Evolutionary conservation across 2,329 filamentous ascomycete genomes (phyloP).

Genomic region (Paracamarosporium sp.): DNA sequence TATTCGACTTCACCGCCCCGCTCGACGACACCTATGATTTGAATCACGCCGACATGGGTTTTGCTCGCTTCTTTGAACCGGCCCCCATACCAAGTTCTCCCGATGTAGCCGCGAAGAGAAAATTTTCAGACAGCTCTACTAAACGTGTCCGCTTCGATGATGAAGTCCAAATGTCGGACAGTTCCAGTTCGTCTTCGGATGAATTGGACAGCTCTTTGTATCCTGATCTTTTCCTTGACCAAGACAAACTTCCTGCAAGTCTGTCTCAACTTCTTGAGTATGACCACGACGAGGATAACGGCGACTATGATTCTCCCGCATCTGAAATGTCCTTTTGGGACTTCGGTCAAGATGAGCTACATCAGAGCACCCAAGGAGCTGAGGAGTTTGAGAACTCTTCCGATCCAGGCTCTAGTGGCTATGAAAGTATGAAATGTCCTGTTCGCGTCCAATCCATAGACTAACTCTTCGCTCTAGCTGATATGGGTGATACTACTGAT

Average conservation of each 20-base stretch:
- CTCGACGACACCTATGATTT: conserved; percentile 29
- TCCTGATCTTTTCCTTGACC: conserved; percentile 79
- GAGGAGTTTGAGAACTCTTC: conserved; percentile 51
- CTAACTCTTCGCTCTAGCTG: conserved; percentile 59
- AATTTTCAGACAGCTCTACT: conserved; percentile 47
- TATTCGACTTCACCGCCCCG: conserved; percentile 39
- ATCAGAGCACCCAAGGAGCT: conserved; percentile 39
- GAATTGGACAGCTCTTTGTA: conserved; percentile 73
- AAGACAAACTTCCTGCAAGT: conserved; percentile 73
- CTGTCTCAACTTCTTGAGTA: conserved; percentile 77
- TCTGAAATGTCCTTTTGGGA: conserved; percentile 67
- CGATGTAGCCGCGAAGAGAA: conserved; percentile 39
- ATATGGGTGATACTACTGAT: conserved; percentile 67
- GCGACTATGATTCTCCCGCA: conserved; percentile 53
- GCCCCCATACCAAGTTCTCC: conserved; percentile 52
- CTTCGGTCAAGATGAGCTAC: conserved; percentile 58
- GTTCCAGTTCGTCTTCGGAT: conserved; percentile 46
- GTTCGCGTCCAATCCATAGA: conserved; percentile 31
- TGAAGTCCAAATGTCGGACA: conserved; percentile 70
- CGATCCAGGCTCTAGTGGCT: conserved; percentile 59
- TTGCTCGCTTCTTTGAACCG: conserved; percentile 45
- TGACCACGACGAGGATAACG: conserved; percentile 48
- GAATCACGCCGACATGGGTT: conserved; percentile 37
- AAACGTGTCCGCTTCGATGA: conserved; percentile 78
- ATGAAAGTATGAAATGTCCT: conserved; percentile 61